A percentile compares a stretch with the other conserved stretches of the same genome.
phyloP scores from a whole-genome alignment of 2,329 filamentous ascomycete genomes.

The Scedosporium apiospermum region DNA sequence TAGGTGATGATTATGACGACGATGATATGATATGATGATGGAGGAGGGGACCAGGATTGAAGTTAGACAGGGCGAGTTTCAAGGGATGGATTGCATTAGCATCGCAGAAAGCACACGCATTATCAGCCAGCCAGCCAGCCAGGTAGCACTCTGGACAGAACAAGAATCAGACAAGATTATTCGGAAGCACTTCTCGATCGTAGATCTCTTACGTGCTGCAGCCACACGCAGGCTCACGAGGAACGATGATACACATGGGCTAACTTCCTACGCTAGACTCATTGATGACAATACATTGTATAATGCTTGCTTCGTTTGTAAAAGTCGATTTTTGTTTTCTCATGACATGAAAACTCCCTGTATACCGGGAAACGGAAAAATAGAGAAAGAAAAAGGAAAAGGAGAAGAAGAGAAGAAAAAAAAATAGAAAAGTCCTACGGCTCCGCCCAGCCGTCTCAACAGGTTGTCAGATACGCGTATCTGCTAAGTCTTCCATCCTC shows the following conservation, averaged over 20 bases:
- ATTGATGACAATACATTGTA: not conserved
- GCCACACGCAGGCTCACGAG: no score
- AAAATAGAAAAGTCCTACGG: slow-evolving; percentile 1
- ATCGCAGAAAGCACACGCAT: no score
- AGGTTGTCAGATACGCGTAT: not conserved
- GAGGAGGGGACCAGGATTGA: no score
- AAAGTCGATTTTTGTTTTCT: not conserved
- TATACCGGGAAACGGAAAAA: slow-evolving; percentile 3
- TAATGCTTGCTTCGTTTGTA: not conserved
- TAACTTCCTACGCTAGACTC: not conserved
- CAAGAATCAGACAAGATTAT: no score
- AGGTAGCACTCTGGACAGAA: no score
- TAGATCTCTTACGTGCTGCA: no score
- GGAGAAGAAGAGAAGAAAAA: not conserved
- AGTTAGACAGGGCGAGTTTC: no score
- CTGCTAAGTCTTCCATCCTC: not conserved
- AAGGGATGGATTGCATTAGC: no score
- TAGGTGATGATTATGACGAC: not conserved
- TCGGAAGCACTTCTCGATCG: no score
- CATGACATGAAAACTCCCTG: slow-evolving; percentile 9
- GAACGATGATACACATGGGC: no score
- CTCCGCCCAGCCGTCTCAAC: not conserved
- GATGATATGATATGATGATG: not conserved
- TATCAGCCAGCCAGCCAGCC: no score
- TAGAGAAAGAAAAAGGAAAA: slow-evolving; percentile 3